These are phyloP conservation scores for Mimosa bimucronata DNA, from an alignment of 306 rosid species.

Conservation along the genomic window DNA sequence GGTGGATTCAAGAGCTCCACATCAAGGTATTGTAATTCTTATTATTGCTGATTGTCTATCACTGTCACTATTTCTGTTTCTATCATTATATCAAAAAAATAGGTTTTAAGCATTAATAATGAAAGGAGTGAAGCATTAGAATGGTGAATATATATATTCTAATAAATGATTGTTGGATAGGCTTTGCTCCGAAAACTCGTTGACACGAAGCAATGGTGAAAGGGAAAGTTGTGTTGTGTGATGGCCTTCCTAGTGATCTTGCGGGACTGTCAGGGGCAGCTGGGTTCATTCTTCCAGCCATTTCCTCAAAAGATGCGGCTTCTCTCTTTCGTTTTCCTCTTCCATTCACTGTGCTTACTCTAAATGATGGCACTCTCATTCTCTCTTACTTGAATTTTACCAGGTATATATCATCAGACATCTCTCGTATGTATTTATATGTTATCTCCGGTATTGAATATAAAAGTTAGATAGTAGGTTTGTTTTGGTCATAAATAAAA, in stretches of 20 bases:
- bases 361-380: neutral
- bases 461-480: too few species aligned
- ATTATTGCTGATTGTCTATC: neutral
- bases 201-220: neutral
- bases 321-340: neutral
- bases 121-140: neutral
- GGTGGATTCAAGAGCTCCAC: neutral
- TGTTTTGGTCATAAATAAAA: too few species aligned
- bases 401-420: neutral
- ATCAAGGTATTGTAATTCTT: constrained; percentile 25
- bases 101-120: too few species aligned
- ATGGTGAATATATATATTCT: neutral
- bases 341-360: neutral
- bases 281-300: neutral
- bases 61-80: too few species aligned
- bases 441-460: too few species aligned
- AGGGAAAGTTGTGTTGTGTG: neutral
- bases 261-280: neutral
- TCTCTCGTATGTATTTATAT: too few species aligned
- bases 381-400: neutral
- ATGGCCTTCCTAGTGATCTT: neutral
- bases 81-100: too few species aligned
- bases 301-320: neutral
- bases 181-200: neutral
- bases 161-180: neutral